Evolutionary conservation across 805 yeast genomes (phyloP), one percentile per base, ranked within the genome.

Genomic region (Kregervanrija pseudodelftensis): DNA sequence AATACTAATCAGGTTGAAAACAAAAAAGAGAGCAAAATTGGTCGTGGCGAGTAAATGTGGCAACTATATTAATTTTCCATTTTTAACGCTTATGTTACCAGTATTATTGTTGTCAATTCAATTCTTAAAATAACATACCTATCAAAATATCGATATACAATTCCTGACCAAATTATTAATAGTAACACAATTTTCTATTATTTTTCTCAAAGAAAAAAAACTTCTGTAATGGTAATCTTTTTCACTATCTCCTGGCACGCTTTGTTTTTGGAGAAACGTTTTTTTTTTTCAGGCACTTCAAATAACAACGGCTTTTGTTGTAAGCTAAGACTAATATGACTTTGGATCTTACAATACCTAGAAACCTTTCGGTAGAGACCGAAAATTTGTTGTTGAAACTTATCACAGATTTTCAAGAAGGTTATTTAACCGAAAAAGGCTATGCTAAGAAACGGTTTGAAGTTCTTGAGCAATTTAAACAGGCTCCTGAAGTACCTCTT

Each of bases 401-500:
- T 30, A 67, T 69, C 11, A 55, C 63, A 9, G 86, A 80, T 49
- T 78, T 67, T 49, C 69, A 70, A 51, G 89, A 84, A 33, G 91
- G 88, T 1, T 81, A 80, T 46, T 66, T 85, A 45, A 84, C 93
- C 0, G 81, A 74, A 39, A 85, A 83, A 57, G 91, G 93, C 2
- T 85, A 80, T 57, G 66, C 69, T 37, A 81, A 76, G 52, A 82
- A 79, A 49, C 64, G 86, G 47, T 72, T 66, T 37, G 65, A 59
- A 49, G 55, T 76, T 15, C 57, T 73, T 28, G 52, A 49, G 5
- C n/a, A 34, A 5, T 30, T 40, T 14, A 40, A 12, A 30, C 12
- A 28, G 7, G 41, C 10, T 22, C 28, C 28, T 5, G 28, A 22
- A 7, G 4, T 22, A 8, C 28, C 28, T 22, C 28, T 22, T 22